phyloP scores from a whole-genome alignment of 192 early-diverging fungal species.

The Coemansia sp. region DNA sequence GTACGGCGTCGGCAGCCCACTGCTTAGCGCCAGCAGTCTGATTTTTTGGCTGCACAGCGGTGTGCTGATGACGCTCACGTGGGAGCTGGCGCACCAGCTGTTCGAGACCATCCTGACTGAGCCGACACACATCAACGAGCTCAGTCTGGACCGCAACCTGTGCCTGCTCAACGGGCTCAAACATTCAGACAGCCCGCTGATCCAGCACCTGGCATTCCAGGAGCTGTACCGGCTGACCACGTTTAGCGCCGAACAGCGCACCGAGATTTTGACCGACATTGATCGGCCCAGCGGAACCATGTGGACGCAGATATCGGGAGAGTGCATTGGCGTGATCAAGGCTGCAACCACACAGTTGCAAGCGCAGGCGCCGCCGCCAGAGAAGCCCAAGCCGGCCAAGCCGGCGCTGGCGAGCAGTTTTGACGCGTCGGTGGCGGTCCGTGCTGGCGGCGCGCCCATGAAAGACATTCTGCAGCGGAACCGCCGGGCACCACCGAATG shows the following conservation, averaged over 20 bases:
- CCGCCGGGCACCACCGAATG: neutral
- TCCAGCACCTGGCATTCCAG: conserved; percentile 47
- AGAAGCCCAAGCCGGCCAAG: conserved; percentile 5
- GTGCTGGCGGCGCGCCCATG: conserved; percentile 34
- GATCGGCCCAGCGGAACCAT: conserved; percentile 32
- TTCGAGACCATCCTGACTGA: conserved; percentile 45
- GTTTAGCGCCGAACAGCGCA: conserved; percentile 31
- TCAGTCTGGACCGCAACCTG: conserved; percentile 40
- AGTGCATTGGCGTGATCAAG: conserved; percentile 37
- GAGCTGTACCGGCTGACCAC: conserved; percentile 39
- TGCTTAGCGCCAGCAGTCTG: conserved; percentile 26
- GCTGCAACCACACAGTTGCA: conserved; percentile 30
- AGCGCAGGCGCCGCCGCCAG: conserved; percentile 1
- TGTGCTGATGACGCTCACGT: conserved; percentile 24
- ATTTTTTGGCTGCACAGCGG: conserved; percentile 38
- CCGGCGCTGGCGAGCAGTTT: neutral
- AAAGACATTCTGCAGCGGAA: conserved; percentile 25
- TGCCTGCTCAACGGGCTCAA: conserved; percentile 42
- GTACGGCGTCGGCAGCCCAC: conserved; percentile 39
- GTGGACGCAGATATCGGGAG: conserved; percentile 39
- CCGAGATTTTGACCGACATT: conserved; percentile 35
- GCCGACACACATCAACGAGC: conserved; percentile 44
- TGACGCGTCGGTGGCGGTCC: neutral
- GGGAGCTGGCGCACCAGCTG: conserved; percentile 50
- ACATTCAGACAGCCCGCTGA: conserved; percentile 10